Base-by-base conservation (phyloP, 768 basidiomycete genomes). In the Clitopilus passeckerianus region DNA sequence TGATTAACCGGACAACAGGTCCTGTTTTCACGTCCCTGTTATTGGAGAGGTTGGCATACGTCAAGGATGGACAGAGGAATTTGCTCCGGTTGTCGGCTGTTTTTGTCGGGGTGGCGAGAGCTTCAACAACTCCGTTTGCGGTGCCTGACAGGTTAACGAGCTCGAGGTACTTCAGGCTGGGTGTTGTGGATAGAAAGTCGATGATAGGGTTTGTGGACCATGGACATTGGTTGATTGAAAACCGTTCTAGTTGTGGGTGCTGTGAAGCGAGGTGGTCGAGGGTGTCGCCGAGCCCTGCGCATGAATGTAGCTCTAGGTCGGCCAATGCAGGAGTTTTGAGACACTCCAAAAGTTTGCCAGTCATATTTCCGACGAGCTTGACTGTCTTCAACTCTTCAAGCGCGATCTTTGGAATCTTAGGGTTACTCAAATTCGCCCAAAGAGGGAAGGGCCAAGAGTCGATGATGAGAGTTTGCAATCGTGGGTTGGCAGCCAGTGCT, bases 31-130 rank as follows among this genome's bases (percentile, higher is more conserved):
- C 69, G 57, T 84, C 82, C 0, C 79, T 67, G 62, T 82, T 84
- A 35, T 75, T 63, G 0, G 87, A 85, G 53, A 90, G 71, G 57
- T 89, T 77, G 59, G 89, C 66, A 43, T 82, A 71, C n/a, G 69
- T 73, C 27, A 87, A 34, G 1, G 61, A 60, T 10, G 84, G 84
- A 59, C 86, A 88, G 6, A 76, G 60, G 22, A 74, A 54, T 35
- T 33, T 62, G 15, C 23, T 33, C 33, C 22, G 56, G 41, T 4
- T 59, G 7, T n/a, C 27, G 27, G 60, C 30, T 6, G 41, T 34
- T 41, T 55, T 41, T 20, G 57, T 54, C 2, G 69, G 66, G 43
- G 68, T 64, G 8, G 74, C 67, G 18, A 86, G 72, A 20, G 76
- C 73, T 56, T 80, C 76, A 30, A 86, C 65, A 9, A 83, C 63